Percentiles rank a stretch among this genome's conserved stretches.
These are phyloP conservation scores for Canariomyces notabilis DNA, from an alignment of 2,329 filamentous ascomycete species.

Conservation along the genomic window DNA sequence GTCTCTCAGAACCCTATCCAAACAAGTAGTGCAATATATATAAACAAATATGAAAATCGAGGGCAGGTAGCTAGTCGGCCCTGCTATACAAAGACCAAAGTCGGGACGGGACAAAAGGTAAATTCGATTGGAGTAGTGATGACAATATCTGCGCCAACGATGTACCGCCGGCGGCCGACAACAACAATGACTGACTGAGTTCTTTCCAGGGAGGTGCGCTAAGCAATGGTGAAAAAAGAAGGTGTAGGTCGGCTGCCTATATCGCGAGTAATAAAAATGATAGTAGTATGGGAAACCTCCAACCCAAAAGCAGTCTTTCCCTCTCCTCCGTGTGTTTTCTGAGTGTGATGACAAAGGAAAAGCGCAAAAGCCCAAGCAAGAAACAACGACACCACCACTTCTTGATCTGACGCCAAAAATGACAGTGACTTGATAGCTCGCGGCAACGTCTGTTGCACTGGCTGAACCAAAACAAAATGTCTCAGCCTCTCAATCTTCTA, in stretches of 20 bases:
- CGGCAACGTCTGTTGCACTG: neutral
- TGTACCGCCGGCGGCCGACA: too few relatives aligned
- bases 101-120: too few relatives aligned
- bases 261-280: slow-evolving; percentile 1
- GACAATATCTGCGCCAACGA: neutral
- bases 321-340: neutral
- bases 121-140: neutral
- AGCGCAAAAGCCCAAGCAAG: too few relatives aligned
- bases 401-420: neutral
- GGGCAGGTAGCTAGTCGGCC: too few relatives aligned
- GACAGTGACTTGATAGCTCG: neutral
- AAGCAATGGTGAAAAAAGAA: neutral
- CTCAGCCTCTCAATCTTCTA: neutral
- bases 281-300: neutral
- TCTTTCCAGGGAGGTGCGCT: neutral
- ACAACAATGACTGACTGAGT: neutral
- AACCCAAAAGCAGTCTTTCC: neutral
- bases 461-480: neutral
- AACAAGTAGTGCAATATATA: too few relatives aligned
- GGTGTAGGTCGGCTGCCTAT: neutral
- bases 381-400: neutral
- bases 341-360: neutral
- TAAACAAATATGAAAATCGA: too few relatives aligned
- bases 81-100: too few relatives aligned
- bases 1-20: too few relatives aligned